These are phyloP conservation scores for Digitaria exilis DNA, from an alignment of 202 grass and related monocot genomes.

Conservation along the genomic window DNA sequence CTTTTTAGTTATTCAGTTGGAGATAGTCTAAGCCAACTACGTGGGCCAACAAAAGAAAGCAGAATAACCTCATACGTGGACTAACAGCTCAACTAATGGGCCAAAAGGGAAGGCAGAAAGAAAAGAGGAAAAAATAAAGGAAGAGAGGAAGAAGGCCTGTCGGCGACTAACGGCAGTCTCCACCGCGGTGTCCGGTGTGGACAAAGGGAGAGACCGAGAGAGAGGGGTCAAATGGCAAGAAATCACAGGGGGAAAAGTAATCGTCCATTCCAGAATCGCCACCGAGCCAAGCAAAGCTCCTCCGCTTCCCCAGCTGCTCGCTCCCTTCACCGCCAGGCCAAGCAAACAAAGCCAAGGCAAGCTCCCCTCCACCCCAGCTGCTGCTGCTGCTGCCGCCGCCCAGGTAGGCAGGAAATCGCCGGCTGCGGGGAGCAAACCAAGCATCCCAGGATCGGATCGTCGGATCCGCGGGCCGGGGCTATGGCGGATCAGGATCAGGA, in stretches of 20 bases:
- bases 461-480: neutral
- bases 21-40: neutral
- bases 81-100: neutral
- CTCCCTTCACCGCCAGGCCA: constrained; percentile 20
- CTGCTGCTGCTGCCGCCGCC: no score
- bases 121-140: neutral
- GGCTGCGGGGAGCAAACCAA: neutral
- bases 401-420: neutral
- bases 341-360: constrained; percentile 4
- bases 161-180: neutral
- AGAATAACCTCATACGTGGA: neutral
- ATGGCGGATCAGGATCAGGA: constrained; percentile 57
- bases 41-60: neutral
- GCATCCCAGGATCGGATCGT: neutral
- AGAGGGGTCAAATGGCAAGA: neutral
- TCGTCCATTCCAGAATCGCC: neutral
- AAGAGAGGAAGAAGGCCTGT: neutral
- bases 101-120: neutral
- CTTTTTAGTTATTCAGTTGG: no score
- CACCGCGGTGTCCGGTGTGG: neutral
- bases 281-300: neutral
- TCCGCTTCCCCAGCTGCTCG: neutral
- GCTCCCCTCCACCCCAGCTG: neutral
- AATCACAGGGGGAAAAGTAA: neutral
- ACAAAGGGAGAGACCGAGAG: neutral